Evolutionary conservation across 2,329 filamentous ascomycete genomes (phyloP), one percentile per base, ranked within the genome.

Genomic region (Alternaria atra): DNA sequence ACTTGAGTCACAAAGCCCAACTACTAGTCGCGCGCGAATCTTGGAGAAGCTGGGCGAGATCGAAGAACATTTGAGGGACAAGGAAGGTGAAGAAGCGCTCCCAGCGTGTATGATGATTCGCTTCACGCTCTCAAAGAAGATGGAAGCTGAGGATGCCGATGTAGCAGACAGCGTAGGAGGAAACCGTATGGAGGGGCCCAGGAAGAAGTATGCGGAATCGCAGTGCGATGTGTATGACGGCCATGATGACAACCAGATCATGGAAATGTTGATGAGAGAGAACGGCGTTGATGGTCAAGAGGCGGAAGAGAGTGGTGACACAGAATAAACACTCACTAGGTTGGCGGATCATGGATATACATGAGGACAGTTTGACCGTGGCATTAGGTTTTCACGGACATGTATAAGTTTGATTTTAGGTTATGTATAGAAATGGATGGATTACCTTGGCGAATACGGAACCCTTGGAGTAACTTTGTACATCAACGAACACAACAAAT

Each of bases 21-120:
- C 9, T 12, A 6, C 34, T 10, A 4, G 54, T 12, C 42, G 34
- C 13, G 48, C 55, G 6, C 43, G 52, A 12, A 60, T 64, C 0
- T 10, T 71, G 48, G 61, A 50, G 48, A 67, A 67, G 12, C 29
- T 74, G 39, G 63, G 64, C 9, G 62, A 69, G 4, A 53, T 75
- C 39, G 66, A 74, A 52, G 25, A 43, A 25, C 57, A 70, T 42
- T 20, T 75, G 5, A 61, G 53, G 23, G 29, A 50, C 10, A 55
- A 60, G 8, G 46, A 59, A 25, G 53, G 40, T 1, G 30, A 51
- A 17, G 66, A 71, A n/a, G 70, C 61, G 9, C 39, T 71, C 37
- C 62, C 52, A 9, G 66, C 65, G 2, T 73, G 70, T 50, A 60
- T 34, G 32, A 68, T 61, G 27, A 73, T 75, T 17, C 59, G 68